phyloP scores from a whole-genome alignment of 352 stramenopile species.

The Phytopythium helicoides region DNA sequence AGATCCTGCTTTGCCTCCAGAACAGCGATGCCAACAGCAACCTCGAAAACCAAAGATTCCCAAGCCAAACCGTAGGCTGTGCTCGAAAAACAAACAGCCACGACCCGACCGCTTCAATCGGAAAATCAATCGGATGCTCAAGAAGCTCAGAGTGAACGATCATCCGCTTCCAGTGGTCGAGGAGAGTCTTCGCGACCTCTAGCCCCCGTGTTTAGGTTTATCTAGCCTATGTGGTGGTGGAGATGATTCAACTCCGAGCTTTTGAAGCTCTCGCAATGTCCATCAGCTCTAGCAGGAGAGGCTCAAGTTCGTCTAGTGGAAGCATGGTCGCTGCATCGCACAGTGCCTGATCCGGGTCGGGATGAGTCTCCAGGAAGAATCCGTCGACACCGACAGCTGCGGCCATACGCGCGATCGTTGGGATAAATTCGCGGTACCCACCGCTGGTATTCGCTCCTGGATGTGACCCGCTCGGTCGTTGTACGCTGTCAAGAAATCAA shows the following conservation, averaged over 20 bases:
- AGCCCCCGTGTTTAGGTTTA: conserved; percentile 11
- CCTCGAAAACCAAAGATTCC: conserved; percentile 73
- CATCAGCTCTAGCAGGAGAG: conserved; percentile 70
- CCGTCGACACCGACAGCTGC: conserved; percentile 84
- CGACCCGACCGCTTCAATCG: conserved; percentile 70
- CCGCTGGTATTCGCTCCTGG: conserved; percentile 47
- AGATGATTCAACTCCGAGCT: conserved; percentile 21
- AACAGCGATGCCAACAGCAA: conserved; percentile 22
- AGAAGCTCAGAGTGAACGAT: conserved; percentile 67
- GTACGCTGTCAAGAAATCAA: conserved; percentile 34
- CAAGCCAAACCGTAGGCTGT: conserved; percentile 40
- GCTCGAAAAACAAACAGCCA: conserved; percentile 41
- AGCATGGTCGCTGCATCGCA: conserved; percentile 78
- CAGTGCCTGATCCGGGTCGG: conserved; percentile 52
- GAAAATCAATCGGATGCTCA: conserved; percentile 81
- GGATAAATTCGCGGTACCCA: conserved; percentile 79
- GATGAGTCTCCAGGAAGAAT: conserved; percentile 90
- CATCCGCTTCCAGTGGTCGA: conserved; percentile 64
- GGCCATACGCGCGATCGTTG: conserved; percentile 82
- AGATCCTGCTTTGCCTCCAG: conserved; percentile 13
- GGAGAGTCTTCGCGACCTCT: conserved; percentile 69
- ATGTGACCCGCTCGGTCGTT: conserved; percentile 51
- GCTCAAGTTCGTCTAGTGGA: conserved; percentile 60
- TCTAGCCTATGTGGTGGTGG: neutral
- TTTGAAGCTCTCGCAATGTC: conserved; percentile 59